A percentile compares a stretch with the other conserved stretches of the same genome.
Conservation (phyloP, 441 rosid species). For the Pelargonium cotyledonis region DNA sequence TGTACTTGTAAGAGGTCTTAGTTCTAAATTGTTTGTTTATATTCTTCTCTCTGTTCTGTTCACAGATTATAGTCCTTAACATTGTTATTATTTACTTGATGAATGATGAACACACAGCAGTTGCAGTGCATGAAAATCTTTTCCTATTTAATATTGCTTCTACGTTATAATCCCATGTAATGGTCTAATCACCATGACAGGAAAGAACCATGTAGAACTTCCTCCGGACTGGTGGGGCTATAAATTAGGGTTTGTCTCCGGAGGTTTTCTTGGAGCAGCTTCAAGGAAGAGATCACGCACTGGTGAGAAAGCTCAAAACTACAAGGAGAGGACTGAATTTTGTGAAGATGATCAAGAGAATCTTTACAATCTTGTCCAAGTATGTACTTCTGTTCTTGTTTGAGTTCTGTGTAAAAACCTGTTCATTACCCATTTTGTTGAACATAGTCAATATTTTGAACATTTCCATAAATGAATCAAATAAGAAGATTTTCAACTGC, state of each 20-base stretch:
- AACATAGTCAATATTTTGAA: background rate
- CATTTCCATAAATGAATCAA: background rate
- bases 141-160: background rate
- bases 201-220: slow-evolving; percentile 33
- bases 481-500: background rate
- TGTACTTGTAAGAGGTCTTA: background rate
- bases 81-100: too few relatives aligned
- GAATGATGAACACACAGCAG: background rate
- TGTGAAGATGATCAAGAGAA: slow-evolving; percentile 95
- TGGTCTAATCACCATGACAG: slow-evolving; percentile 34
- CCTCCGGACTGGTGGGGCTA: slow-evolving; percentile 90
- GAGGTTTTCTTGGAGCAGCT: slow-evolving; percentile 87
- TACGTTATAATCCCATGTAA: background rate
- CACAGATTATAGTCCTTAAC: background rate
- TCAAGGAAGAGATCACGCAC: slow-evolving; percentile 39
- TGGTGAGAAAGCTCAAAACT: slow-evolving; percentile 27
- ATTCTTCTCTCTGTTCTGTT: background rate
- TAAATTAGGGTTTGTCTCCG: slow-evolving; percentile 75
- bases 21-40: background rate
- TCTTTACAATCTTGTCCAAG: slow-evolving; percentile 93
- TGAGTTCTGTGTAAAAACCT: slow-evolving; percentile 4
- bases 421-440: background rate
- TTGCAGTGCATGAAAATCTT: background rate
- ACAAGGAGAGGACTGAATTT: slow-evolving; percentile 51
- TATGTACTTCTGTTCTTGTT: slow-evolving; percentile 22